These are phyloP conservation scores for Ustilago xerochloae DNA, from an alignment of 1,284 basidiomycete species.

Conservation along the genomic window DNA sequence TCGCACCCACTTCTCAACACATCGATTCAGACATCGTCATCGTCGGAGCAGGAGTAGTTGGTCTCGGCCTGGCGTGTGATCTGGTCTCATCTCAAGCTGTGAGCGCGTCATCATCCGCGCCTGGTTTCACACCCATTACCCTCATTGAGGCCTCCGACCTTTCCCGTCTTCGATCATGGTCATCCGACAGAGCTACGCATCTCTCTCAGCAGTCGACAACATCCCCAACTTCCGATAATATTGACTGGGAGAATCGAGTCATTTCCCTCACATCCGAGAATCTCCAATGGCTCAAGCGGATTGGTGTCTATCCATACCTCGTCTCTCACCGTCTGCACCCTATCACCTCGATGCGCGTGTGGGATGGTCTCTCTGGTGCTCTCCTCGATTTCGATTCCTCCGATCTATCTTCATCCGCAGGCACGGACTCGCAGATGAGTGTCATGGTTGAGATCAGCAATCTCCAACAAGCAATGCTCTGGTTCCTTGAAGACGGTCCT, in stretches of 20 bases:
- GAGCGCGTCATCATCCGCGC: background rate
- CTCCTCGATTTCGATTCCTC: conserved; percentile 59
- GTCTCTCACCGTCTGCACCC: conserved; percentile 49
- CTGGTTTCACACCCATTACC: conserved; percentile 28
- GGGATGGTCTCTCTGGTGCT: conserved; percentile 64
- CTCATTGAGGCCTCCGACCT: conserved; percentile 61
- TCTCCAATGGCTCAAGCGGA: conserved; percentile 58
- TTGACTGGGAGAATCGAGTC: conserved; percentile 65
- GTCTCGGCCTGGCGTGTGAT: conserved; percentile 58
- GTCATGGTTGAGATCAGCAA: conserved; percentile 66
- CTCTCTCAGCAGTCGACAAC: conserved; percentile 1
- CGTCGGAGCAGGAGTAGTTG: conserved; percentile 65
- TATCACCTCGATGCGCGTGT: conserved; percentile 63
- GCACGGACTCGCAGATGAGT: conserved; percentile 41
- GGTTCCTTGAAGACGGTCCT: conserved; percentile 43
- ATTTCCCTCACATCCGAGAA: conserved; percentile 64
- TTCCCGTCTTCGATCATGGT: conserved; percentile 45
- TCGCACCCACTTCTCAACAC: background rate
- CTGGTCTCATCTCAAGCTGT: conserved; percentile 35
- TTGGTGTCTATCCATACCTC: conserved; percentile 57
- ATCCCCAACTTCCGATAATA: conserved; percentile 20
- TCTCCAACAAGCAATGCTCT: conserved; percentile 65
- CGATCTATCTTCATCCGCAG: conserved; percentile 12
- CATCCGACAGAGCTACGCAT: conserved; percentile 20
- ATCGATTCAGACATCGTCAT: conserved; percentile 58